phyloP scores from a whole-genome alignment of 495 filamentous ascomycete genomes.

The Cudoniella acicularis region DNA sequence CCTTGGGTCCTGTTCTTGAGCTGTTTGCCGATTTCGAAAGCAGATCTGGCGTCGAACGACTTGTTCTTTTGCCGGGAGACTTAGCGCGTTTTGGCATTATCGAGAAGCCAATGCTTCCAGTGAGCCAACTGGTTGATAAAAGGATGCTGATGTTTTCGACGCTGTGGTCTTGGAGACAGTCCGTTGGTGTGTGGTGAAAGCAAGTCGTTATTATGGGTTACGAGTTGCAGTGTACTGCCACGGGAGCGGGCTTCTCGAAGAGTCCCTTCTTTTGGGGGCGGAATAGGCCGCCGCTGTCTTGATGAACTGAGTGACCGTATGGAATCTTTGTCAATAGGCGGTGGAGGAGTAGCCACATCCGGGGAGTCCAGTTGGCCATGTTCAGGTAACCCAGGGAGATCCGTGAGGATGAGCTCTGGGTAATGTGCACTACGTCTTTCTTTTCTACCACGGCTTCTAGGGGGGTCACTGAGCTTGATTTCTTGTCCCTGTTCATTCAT shows the following conservation, averaged over 20 bases:
- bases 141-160: slow-evolving; percentile 62
- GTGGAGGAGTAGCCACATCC: slow-evolving; percentile 47
- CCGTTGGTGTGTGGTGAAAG: slow-evolving; percentile 46
- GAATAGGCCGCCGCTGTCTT: slow-evolving; percentile 63
- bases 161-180: slow-evolving; percentile 48
- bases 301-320: slow-evolving; percentile 68
- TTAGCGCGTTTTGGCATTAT: slow-evolving; percentile 70
- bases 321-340: slow-evolving; percentile 75
- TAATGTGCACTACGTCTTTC: slow-evolving; percentile 51
- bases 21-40: slow-evolving; percentile 31
- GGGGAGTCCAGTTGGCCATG: slow-evolving; percentile 32
- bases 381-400: slow-evolving; percentile 73
- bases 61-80: slow-evolving; percentile 57
- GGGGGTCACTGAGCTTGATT: slow-evolving; percentile 40
- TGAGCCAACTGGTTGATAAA: slow-evolving; percentile 76
- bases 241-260: slow-evolving; percentile 59
- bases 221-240: slow-evolving; percentile 76
- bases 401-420: slow-evolving; percentile 47
- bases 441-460: slow-evolving; percentile 52
- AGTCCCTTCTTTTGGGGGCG: slow-evolving; percentile 77
- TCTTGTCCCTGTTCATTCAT: slow-evolving; percentile 65
- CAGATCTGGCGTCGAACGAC: slow-evolving; percentile 52
- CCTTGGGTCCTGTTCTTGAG: slow-evolving; percentile 36
- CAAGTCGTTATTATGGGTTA: slow-evolving; percentile 66
- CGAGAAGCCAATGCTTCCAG: slow-evolving; percentile 85